Percentiles rank a stretch among this genome's conserved stretches.
phyloP scores from a whole-genome alignment of 2,329 filamentous ascomycete genomes.

The Eutypella sp. region DNA sequence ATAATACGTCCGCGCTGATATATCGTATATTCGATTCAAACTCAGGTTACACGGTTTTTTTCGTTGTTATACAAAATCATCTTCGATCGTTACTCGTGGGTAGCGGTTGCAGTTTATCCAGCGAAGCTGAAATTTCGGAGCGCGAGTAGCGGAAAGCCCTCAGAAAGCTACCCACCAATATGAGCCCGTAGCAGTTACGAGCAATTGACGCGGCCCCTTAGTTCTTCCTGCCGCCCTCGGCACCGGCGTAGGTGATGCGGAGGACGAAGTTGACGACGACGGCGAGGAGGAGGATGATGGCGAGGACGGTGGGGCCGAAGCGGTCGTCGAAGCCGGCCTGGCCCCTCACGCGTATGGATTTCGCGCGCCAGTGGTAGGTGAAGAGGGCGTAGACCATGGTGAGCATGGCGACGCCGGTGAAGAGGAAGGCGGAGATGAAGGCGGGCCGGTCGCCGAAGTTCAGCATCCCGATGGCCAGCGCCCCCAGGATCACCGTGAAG shows the following conservation, averaged over 20 bases:
- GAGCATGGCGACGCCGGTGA: slow-evolving; percentile 89
- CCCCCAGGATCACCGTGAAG: slow-evolving; percentile 97
- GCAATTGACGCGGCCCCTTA: too few species aligned
- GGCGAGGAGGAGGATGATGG: slow-evolving; percentile 77
- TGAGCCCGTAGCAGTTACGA: too few species aligned
- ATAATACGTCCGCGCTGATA: too few species aligned
- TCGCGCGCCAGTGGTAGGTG: slow-evolving; percentile 96
- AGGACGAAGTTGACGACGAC: slow-evolving; percentile 96
- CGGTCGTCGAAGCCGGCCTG: slow-evolving; percentile 96
- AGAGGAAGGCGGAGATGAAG: slow-evolving; percentile 88
- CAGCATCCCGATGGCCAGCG: slow-evolving; percentile 91
- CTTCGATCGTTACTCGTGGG: too few species aligned
- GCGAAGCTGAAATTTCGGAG: too few species aligned
- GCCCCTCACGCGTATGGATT: slow-evolving; percentile 83
- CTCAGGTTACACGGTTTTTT: too few species aligned
- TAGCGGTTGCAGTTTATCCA: too few species aligned
- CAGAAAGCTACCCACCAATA: too few species aligned
- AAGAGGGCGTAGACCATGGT: slow-evolving; percentile 93
- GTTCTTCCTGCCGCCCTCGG: slow-evolving; percentile 29
- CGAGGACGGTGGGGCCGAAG: slow-evolving; percentile 86
- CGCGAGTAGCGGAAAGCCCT: too few species aligned
- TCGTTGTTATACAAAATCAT: too few species aligned
- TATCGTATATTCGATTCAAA: too few species aligned
- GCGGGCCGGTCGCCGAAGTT: slow-evolving; percentile 96
- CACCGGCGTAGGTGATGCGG: slow-evolving; percentile 52